Percentiles rank a stretch among this genome's conserved stretches.
These are phyloP conservation scores for Aspergillus melleus DNA, from an alignment of 2,329 filamentous ascomycete species.

Conservation along the genomic window DNA sequence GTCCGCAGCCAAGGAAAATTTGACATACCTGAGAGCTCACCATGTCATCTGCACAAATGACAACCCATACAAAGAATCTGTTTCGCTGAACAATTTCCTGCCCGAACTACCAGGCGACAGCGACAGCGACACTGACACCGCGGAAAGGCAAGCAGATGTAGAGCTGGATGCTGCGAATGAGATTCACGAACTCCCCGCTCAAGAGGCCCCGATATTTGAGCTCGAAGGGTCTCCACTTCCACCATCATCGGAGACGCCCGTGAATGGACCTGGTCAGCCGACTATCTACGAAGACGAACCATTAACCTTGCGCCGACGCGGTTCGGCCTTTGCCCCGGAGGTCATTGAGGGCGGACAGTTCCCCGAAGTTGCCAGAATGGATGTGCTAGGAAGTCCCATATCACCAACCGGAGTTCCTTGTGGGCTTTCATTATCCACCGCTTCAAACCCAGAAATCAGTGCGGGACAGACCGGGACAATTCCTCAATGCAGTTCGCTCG, in stretches of 20 bases:
- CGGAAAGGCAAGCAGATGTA: conserved; percentile 23
- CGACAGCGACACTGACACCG: conserved; percentile 21
- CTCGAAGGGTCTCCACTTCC: conserved; percentile 36
- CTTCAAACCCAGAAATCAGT: not conserved
- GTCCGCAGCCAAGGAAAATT: conserved; percentile 45
- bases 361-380: not conserved
- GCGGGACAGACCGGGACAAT: conserved; percentile 10
- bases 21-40: conserved; percentile 58
- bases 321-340: conserved; percentile 49
- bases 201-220: conserved; percentile 36
- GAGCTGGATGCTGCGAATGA: conserved; percentile 32
- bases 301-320: conserved; percentile 35
- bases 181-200: conserved; percentile 38
- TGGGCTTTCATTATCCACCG: not conserved
- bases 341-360: conserved; percentile 30
- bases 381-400: not conserved
- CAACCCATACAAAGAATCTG: conserved; percentile 31
- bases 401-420: not conserved
- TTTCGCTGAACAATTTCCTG: conserved; percentile 25
- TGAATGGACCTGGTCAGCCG: not conserved
- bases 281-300: conserved; percentile 31
- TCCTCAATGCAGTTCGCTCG: conserved; percentile 20
- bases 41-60: conserved; percentile 56
- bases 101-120: conserved; percentile 32
- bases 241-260: conserved; percentile 1